A percentile compares a stretch with the other conserved stretches of the same genome.
phyloP scores from a whole-genome alignment of 2,329 filamentous ascomycete genomes.

The Sporothrix mexicana region DNA sequence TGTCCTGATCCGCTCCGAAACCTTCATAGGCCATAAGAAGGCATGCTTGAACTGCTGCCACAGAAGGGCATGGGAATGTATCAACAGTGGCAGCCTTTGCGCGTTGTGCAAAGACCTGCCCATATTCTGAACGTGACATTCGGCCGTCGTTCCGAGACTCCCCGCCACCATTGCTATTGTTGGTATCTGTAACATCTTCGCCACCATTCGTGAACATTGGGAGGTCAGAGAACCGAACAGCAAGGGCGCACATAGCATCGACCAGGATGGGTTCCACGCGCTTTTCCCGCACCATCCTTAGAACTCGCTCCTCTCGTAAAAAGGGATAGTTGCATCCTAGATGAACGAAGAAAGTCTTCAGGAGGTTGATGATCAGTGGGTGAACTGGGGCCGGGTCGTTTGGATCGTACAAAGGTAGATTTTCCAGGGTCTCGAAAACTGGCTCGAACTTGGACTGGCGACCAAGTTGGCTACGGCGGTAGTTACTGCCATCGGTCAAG shows the following conservation, averaged over 20 bases:
- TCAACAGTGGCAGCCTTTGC: constrained; percentile 84
- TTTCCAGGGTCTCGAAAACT: constrained; percentile 53
- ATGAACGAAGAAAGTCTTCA: constrained; percentile 80
- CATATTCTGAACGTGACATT: constrained; percentile 67
- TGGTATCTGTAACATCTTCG: constrained; percentile 45
- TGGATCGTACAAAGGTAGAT: constrained; percentile 76
- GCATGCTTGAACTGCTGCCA: constrained; percentile 83
- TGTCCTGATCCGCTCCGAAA: constrained; percentile 87
- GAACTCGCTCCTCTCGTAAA: constrained; percentile 72
- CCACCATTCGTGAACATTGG: constrained; percentile 58
- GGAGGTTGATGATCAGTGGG: constrained; percentile 75
- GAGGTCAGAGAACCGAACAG: constrained; percentile 77
- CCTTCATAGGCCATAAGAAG: constrained; percentile 86
- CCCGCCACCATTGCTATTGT: constrained; percentile 38
- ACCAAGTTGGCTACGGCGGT: constrained; percentile 42
- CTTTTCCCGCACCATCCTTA: constrained; percentile 79
- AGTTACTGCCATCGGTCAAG: constrained; percentile 37
- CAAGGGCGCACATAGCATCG: constrained; percentile 81
- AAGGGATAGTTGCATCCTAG: constrained; percentile 89
- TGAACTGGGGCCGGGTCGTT: constrained; percentile 73
- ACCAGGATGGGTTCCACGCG: constrained; percentile 83
- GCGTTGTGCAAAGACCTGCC: constrained; percentile 77
- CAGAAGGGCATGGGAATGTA: constrained; percentile 79
- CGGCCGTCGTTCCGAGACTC: not conserved
- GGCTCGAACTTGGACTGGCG: constrained; percentile 48